Percentiles rank a stretch among this genome's conserved stretches.
These are phyloP conservation scores for Arabidopsis hybrid DNA, from an alignment of 441 rosid genomes.

Conservation along the genomic window DNA sequence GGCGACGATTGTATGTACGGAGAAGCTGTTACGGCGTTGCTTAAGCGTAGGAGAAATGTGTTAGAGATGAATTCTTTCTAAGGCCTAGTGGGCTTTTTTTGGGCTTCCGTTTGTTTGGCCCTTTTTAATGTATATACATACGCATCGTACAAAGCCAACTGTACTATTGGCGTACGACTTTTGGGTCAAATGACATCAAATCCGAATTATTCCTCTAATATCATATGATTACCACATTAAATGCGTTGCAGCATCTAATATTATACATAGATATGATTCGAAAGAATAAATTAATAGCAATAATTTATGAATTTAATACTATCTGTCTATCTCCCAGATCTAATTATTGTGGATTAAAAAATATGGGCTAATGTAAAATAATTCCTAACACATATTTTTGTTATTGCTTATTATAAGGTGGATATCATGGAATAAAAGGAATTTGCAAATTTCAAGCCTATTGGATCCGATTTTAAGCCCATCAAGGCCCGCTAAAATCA, in stretches of 20 bases:
- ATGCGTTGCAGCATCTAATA: slow-evolving; percentile 14
- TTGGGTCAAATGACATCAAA: slow-evolving; percentile 26
- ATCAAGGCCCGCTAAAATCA: slow-evolving; percentile 18
- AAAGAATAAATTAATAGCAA: slow-evolving; percentile 3
- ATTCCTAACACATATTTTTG: no score
- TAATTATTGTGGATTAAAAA: neutral
- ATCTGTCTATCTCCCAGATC: neutral
- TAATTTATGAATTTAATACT: no score
- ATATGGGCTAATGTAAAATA: no score
- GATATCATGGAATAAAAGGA: slow-evolving; percentile 1
- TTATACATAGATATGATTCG: slow-evolving; percentile 16
- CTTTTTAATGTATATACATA: slow-evolving; percentile 12
- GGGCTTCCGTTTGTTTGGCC: slow-evolving; percentile 32
- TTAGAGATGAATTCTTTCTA: slow-evolving; percentile 48
- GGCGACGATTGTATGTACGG: slow-evolving; percentile 48
- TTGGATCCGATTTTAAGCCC: slow-evolving; percentile 19
- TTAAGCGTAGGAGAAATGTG: slow-evolving; percentile 48
- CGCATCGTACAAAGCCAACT: slow-evolving; percentile 29
- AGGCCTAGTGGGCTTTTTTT: slow-evolving; percentile 33
- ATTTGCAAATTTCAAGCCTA: neutral
- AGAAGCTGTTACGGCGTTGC: slow-evolving; percentile 47
- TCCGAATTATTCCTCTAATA: slow-evolving; percentile 32
- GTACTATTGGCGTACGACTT: slow-evolving; percentile 36
- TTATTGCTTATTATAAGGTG: neutral
- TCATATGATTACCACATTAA: slow-evolving; percentile 28